Conservation (phyloP, 495 filamentous ascomycete species). For the Aspergillus egyptiacus region DNA sequence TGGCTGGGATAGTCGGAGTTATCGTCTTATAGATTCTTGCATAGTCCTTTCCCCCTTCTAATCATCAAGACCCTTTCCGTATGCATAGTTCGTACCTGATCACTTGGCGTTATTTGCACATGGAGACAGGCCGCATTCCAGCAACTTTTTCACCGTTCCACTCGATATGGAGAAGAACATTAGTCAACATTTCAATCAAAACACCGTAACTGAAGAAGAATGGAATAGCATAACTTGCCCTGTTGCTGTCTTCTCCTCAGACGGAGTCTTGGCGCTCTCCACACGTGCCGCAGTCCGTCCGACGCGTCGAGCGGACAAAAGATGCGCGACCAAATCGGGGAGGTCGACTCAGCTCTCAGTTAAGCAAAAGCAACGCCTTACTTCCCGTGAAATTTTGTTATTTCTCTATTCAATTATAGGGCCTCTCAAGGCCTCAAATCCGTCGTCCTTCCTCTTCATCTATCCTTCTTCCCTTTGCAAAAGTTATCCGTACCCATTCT, state of each 20-base stretch:
- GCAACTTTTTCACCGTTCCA: neutral
- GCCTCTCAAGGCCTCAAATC: constrained; percentile 7
- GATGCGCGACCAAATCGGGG: constrained; percentile 14
- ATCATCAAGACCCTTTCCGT: neutral
- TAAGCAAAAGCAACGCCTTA: constrained; percentile 2
- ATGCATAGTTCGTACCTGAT: neutral
- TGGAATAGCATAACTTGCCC: constrained; percentile 5
- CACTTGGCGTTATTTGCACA: neutral
- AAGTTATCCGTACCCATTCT: neutral
- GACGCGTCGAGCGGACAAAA: constrained; percentile 9
- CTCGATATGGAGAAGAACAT: neutral
- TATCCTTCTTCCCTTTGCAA: neutral
- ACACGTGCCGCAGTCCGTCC: constrained; percentile 12
- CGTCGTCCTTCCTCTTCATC: neutral
- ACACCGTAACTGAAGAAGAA: neutral
- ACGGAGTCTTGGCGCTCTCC: constrained; percentile 11
- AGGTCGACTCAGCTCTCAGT: neutral
- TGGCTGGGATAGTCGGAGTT: neutral
- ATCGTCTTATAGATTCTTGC: neutral
- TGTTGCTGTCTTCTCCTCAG: neutral
- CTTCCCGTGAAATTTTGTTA: neutral
- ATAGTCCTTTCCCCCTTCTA: neutral
- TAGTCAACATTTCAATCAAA: neutral
- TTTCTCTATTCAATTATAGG: constrained; percentile 5
- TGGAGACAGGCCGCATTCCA: neutral